Conservation (phyloP, 1,284 basidiomycete genomes). For the Sphaerobolus stellatus region DNA sequence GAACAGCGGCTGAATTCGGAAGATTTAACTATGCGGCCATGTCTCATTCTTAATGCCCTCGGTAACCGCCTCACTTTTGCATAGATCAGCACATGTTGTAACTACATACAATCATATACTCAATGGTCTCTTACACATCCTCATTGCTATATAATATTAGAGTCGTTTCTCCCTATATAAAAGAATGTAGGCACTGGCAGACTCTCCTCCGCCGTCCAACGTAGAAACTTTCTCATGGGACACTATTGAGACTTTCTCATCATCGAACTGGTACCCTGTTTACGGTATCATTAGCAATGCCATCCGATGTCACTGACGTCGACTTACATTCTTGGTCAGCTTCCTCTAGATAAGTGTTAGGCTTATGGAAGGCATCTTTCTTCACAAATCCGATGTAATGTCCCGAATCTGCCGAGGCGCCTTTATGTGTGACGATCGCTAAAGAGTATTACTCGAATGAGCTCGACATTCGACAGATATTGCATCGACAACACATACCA, state of each 20-base stretch:
- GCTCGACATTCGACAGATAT: neutral
- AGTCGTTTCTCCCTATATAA: conserved; percentile 67
- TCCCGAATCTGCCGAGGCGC: conserved; percentile 89
- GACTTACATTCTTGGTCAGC: conserved; percentile 13
- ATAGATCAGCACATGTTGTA: too few species aligned
- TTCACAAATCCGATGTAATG: conserved; percentile 93
- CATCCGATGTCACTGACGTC: conserved; percentile 37
- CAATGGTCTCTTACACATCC: too few species aligned
- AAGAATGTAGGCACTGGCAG: conserved; percentile 84
- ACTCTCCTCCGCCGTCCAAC: conserved; percentile 82
- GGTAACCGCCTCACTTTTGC: too few species aligned
- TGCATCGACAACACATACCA: conserved; percentile 46
- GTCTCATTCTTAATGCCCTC: too few species aligned
- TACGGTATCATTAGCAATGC: conserved; percentile 39
- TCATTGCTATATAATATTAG: neutral
- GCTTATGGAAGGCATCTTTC: conserved; percentile 61
- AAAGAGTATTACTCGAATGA: neutral
- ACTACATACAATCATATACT: too few species aligned
- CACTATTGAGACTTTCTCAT: conserved; percentile 86
- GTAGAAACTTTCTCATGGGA: conserved; percentile 78
- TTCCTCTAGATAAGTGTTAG: conserved; percentile 18
- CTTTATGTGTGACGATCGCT: conserved; percentile 97
- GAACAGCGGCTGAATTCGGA: too few species aligned
- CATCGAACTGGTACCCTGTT: conserved; percentile 85
- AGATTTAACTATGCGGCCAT: too few species aligned